Base-by-base conservation (phyloP, 163 green algal genomes). In the Trebouxiophyceae sp. region DNA sequence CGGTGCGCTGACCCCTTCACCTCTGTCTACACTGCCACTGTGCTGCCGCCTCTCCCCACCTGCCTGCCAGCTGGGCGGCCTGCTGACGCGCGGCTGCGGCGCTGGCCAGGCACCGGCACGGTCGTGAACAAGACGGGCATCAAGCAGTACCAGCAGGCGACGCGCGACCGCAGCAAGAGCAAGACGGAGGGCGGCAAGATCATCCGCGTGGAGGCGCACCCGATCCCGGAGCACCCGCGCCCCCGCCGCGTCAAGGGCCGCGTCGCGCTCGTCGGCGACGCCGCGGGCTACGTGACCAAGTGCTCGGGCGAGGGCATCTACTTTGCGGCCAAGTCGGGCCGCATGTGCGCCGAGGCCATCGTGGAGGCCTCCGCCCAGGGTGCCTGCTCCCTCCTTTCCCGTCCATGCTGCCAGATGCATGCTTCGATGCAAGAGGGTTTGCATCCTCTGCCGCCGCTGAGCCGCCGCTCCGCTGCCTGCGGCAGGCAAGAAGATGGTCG, bases 101-200 rank as follows among this genome's bases (percentile, higher is more conserved):
- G n/a, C n/a, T n/a, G n/a, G n/a, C n/a, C n/a, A 68, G 62, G 93
- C 70, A 99, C 93, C 2, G 93, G 93, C 64, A 99, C 93, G 4
- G 93, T 99, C 0, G 86, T 99, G 63, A 98, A 99, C 90, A 99
- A 99, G 89, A 96, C 90, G 12, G 89, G 82, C 65, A 99, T 99
- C 81, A 99, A 99, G 93, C 84, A 97, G 81, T 99, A 99, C 83
- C 93, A 99, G 85, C 91, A 96, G 77, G 89, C 89, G 23, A 96
- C 89, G 23, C 81, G 89, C 39, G 89, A 95, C 74, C 79, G 89
- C 47, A 77, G 77, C 54, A 81, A 82, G 73, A 66, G 85, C 23
- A 95, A 95, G 83, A 96, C 89, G 22, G 87, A 89, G 72, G 90
- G 89, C 55, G 90, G 90, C 71, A 91, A 93, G 79, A 97, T 97